Evolutionary conservation across 129 eudicot species (phyloP).

Genomic region (Flaveria trinervia): DNA sequence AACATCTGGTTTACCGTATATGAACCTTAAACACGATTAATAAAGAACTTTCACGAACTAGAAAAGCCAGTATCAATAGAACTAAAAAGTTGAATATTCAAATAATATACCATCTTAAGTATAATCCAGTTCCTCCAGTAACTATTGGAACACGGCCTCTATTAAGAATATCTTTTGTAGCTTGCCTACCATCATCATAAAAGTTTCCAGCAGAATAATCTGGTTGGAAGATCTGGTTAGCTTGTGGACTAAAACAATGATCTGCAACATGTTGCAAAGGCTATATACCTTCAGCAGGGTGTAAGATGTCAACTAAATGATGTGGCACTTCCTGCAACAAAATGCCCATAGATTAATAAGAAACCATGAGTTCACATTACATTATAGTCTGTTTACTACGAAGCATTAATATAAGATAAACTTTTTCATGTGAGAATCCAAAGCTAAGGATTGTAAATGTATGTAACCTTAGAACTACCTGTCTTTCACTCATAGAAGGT

Average conservation of each 20-base stretch:
- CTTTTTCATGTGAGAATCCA: neutral
- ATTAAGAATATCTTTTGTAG: conserved; percentile 68
- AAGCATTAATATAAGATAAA: neutral
- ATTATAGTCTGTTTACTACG: neutral
- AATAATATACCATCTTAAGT: conserved; percentile 72
- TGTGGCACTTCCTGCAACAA: conserved; percentile 81
- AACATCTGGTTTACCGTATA: conserved; percentile 98
- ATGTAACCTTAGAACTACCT: conserved; percentile 41
- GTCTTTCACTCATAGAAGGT: conserved; percentile 73
- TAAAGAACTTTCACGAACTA: neutral
- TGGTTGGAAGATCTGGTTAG: conserved; percentile 33
- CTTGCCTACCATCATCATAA: conserved; percentile 82
- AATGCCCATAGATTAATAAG: neutral
- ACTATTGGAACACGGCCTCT: conserved; percentile 83
- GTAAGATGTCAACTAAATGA: conserved; percentile 90
- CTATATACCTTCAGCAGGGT: conserved; percentile 84
- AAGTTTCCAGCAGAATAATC: conserved; percentile 96
- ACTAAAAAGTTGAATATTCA: neutral
- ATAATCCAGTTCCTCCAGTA: conserved; percentile 93
- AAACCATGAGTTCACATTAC: neutral
- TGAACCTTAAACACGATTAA: conserved; percentile 57
- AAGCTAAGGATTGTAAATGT: conserved; percentile 11
- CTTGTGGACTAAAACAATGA: conserved; percentile 17
- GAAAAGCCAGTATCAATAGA: neutral
- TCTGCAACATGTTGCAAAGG: conserved; percentile 5